These are phyloP conservation scores for Xerophyta viscosa DNA, from an alignment of 106 monocot genomes.

Conservation along the genomic window DNA sequence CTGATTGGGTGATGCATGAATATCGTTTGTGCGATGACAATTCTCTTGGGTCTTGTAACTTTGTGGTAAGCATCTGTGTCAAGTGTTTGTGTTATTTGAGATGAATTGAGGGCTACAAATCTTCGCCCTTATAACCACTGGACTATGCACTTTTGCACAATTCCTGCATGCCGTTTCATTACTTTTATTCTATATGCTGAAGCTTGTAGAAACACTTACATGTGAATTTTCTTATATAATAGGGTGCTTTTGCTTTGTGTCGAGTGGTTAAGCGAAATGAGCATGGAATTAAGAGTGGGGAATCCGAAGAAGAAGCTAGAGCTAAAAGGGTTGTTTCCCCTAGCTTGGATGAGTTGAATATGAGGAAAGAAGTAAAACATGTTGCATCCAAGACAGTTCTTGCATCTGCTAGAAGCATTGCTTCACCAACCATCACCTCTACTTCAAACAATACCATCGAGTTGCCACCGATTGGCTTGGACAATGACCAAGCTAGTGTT, in stretches of 20 bases:
- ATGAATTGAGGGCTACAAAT: too few species aligned
- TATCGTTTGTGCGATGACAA: constrained; percentile 75
- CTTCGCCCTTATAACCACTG: too few species aligned
- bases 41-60: constrained; percentile 38
- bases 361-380: constrained; percentile 2
- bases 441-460: not conserved
- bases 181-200: not conserved
- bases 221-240: constrained; percentile 14
- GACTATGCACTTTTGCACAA: too few species aligned
- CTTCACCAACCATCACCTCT: constrained; percentile 1
- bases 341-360: constrained; percentile 1
- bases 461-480: too few species aligned
- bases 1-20: constrained; percentile 92
- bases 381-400: constrained; percentile 1
- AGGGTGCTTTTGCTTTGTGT: constrained; percentile 69
- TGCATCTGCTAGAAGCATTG: constrained; percentile 5
- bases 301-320: constrained; percentile 15
- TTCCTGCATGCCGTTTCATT: too few species aligned
- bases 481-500: not conserved
- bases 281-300: constrained; percentile 5
- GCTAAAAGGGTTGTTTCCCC: constrained; percentile 5
- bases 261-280: constrained; percentile 55
- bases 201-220: constrained; percentile 21
- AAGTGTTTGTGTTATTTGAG: not conserved
- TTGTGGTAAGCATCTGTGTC: constrained; percentile 38